These are phyloP conservation scores for Auricularia auricula-judae DNA, from an alignment of 768 basidiomycete species.

Conservation along the genomic window DNA sequence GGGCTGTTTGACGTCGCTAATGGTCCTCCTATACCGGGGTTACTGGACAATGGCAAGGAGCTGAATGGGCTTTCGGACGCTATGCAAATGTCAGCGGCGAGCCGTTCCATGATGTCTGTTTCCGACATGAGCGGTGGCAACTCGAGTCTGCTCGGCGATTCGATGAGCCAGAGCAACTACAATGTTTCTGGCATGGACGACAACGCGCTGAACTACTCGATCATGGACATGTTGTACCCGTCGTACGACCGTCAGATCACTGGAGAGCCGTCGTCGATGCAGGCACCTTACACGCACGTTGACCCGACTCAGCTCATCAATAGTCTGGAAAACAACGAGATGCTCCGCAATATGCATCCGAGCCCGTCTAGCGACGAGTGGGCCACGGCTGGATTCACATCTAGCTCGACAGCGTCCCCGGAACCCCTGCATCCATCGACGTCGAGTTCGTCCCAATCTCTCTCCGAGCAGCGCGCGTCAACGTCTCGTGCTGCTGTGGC, in stretches of 20 bases:
- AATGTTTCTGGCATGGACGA: neutral
- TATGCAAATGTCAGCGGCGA: slow-evolving; percentile 1
- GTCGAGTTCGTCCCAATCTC: slow-evolving; percentile 19
- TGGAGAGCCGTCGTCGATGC: slow-evolving; percentile 19
- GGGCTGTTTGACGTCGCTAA: neutral
- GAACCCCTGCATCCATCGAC: slow-evolving; percentile 20
- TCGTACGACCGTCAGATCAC: slow-evolving; percentile 33
- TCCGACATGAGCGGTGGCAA: neutral
- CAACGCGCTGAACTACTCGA: slow-evolving; percentile 28
- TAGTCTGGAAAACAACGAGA: slow-evolving; percentile 15
- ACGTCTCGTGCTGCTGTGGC: slow-evolving; percentile 5
- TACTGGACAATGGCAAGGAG: neutral
- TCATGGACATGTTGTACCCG: slow-evolving; percentile 58
- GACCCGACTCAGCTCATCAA: slow-evolving; percentile 81
- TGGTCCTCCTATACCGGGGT: neutral
- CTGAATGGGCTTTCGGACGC: neutral
- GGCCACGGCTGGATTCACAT: slow-evolving; percentile 49
- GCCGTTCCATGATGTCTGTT: neutral
- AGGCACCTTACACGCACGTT: slow-evolving; percentile 63
- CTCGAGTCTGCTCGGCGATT: neutral
- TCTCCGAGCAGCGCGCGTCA: neutral
- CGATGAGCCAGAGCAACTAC: neutral
- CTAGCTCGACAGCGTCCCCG: slow-evolving; percentile 31
- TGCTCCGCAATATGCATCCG: slow-evolving; percentile 34
- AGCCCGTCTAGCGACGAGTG: slow-evolving; percentile 79